phyloP scores from a whole-genome alignment of 192 early-diverging fungal genomes.

The Coemansia sp. region DNA sequence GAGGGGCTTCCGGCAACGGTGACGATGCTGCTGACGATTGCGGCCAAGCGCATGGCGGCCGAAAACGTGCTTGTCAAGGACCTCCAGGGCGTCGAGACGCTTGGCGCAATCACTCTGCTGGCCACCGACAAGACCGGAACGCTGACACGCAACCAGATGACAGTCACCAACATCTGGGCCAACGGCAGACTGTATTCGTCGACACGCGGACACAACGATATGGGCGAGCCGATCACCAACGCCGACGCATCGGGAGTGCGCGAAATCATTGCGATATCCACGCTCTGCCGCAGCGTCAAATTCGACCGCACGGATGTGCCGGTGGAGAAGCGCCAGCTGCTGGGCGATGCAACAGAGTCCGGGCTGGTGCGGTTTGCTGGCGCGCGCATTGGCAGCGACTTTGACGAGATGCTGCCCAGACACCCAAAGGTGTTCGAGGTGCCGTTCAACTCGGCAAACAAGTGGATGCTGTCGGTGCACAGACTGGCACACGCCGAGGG shows the following conservation, averaged over 20 bases:
- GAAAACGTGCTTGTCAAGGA: slow-evolving; percentile 95
- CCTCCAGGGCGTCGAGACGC: slow-evolving; percentile 93
- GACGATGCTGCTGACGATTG: slow-evolving; percentile 90
- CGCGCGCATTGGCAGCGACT: slow-evolving; percentile 62
- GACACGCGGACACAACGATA: slow-evolving; percentile 52
- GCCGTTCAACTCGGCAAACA: slow-evolving; percentile 95
- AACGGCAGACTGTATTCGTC: slow-evolving; percentile 65
- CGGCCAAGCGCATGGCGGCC: slow-evolving; percentile 91
- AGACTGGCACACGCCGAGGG: slow-evolving; percentile 55
- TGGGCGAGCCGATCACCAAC: slow-evolving; percentile 53
- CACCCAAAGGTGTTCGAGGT: slow-evolving; percentile 94
- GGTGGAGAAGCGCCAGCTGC: slow-evolving; percentile 74
- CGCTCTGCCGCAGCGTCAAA: slow-evolving; percentile 83
- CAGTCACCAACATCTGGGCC: slow-evolving; percentile 89
- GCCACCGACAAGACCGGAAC: slow-evolving; percentile 99
- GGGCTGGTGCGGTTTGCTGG: slow-evolving; percentile 85
- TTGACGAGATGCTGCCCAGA: slow-evolving; percentile 66
- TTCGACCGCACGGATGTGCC: slow-evolving; percentile 92
- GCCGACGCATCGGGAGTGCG: slow-evolving; percentile 62
- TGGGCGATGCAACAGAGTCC: slow-evolving; percentile 95
- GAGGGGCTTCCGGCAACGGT: slow-evolving; percentile 94
- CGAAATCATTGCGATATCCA: slow-evolving; percentile 79
- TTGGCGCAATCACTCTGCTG: slow-evolving; percentile 94
- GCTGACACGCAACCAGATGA: slow-evolving; percentile 97
- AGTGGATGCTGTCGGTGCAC: slow-evolving; percentile 93